Base-by-base conservation (phyloP, 305 asterid genomes). In the Andrographis paniculata region DNA sequence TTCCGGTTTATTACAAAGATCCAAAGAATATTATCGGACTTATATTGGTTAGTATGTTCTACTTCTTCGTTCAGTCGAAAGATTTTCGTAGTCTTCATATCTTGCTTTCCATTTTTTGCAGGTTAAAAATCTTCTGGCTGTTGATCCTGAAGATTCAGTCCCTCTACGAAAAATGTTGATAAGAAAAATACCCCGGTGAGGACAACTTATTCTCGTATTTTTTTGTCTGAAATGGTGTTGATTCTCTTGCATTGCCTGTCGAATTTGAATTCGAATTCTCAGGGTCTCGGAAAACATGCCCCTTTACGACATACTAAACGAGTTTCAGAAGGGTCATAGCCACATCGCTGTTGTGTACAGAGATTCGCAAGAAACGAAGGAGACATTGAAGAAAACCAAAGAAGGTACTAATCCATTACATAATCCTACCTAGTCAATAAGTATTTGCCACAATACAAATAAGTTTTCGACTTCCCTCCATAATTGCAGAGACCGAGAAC, bases 251-350 rank as follows among this genome's bases (percentile, higher is more conserved):
- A 17, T 48, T 66, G 58, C 45, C 43, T 57, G 51, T 39, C 12
- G 4, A 12, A 48, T 51, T 55, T 39, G 35, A 87, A 91, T 51
- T 39, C 12, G 4, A 12, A 48, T 51, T 55, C 37, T 38, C 91
- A 91, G 96, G 75, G 96, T 91, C 56, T 68, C 92, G 4, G 99
- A 83, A 64, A 70, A 86, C 75, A 83, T 86, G 71, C 99, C 99
- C 46, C 96, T 91, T 37, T 91, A 91, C 62, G 99, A 91, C 74
- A 91, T 91, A 38, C 75, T 91, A 58, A 91, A 91, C 57, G 99
- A 91, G 48, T 91, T 91, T 73, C 96, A 91, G 66, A 86, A 87
- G 75, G 99, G 99, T 41, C 99, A 91, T 63, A 86, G 99, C 65
- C 99, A 91, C 83, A 69, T 91, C 37, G 99, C 96, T 43, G 95